Percentiles rank a stretch among this genome's conserved stretches.
Evolutionary conservation across 345 rosid species (phyloP).

Genomic region (Nephelium lappaceum): DNA sequence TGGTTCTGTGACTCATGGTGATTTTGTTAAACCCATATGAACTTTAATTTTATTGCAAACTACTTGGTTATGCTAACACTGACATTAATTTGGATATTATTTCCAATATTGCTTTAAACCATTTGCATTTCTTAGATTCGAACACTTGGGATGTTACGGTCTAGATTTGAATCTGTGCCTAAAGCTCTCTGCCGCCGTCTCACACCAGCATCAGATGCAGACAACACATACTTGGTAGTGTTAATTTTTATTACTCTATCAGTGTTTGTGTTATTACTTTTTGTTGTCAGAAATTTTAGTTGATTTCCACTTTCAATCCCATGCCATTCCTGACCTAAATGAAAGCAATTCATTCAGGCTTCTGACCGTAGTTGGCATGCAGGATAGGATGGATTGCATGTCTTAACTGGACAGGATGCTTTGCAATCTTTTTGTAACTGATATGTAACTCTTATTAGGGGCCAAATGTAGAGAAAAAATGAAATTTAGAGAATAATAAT

Average conservation of each 20-base stretch:
- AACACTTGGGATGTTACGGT: slow-evolving; percentile 93
- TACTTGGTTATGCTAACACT: slow-evolving; percentile 6
- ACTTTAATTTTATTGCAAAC: not conserved
- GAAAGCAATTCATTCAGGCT: not conserved
- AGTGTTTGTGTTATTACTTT: slow-evolving; percentile 1
- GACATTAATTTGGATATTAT: slow-evolving; percentile 11
- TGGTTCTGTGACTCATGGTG: not conserved
- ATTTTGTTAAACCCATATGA: not conserved
- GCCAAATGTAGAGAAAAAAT: not conserved
- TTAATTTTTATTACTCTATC: slow-evolving; percentile 13
- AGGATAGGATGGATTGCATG: not conserved
- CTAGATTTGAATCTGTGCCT: slow-evolving; percentile 82
- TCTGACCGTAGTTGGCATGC: not conserved
- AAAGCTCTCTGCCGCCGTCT: slow-evolving; percentile 61
- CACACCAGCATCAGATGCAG: slow-evolving; percentile 54
- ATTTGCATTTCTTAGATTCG: slow-evolving; percentile 61
- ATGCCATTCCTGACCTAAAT: not conserved
- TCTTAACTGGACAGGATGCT: not conserved
- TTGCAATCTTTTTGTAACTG: not conserved
- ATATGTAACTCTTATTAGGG: not conserved
- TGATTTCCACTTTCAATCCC: not conserved
- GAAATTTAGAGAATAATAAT: not conserved
- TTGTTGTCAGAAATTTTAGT: slow-evolving; percentile 5
- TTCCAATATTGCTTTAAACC: slow-evolving; percentile 23
- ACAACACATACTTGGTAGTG: slow-evolving; percentile 42